Conservation (phyloP, 352 stramenopile species). For the Globisporangium paroecandrum region DNA sequence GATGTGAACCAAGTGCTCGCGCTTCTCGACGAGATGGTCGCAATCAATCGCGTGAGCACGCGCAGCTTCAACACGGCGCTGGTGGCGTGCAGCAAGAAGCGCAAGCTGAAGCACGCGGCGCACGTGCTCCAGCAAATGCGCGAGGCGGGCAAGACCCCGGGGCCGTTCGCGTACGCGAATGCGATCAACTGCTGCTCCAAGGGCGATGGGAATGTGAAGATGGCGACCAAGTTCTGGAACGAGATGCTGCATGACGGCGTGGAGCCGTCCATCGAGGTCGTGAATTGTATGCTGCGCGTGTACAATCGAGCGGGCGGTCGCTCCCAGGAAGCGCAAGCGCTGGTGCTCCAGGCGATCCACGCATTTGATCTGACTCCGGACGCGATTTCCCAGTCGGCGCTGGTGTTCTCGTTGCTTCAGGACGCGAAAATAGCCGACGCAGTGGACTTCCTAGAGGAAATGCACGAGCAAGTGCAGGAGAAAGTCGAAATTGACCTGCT, state of each 20-base stretch:
- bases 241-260: conserved; percentile 39
- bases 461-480: background rate
- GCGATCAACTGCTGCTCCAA: conserved; percentile 65
- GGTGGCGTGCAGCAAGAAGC: conserved; percentile 50
- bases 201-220: conserved; percentile 27
- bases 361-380: conserved; percentile 40
- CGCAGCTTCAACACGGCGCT: conserved; percentile 72
- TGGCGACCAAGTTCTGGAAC: conserved; percentile 39
- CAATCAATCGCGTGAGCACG: conserved; percentile 30
- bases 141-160: conserved; percentile 20
- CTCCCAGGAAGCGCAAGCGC: conserved; percentile 35
- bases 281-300: conserved; percentile 70
- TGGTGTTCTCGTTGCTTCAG: conserved; percentile 45
- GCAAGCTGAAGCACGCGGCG: conserved; percentile 34
- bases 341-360: conserved; percentile 20
- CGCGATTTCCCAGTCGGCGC: conserved; percentile 36
- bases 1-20: conserved; percentile 40
- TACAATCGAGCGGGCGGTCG: conserved; percentile 32
- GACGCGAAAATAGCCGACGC: conserved; percentile 24
- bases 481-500: conserved; percentile 16
- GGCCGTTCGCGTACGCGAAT: conserved; percentile 50
- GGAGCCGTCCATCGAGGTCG: conserved; percentile 35
- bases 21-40: conserved; percentile 52
- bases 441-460: conserved; percentile 27
- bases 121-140: conserved; percentile 49